A percentile compares a stretch with the other conserved stretches of the same genome.
Conservation (phyloP, 1,284 basidiomycete genomes). For the Apiotrichum sp. region DNA sequence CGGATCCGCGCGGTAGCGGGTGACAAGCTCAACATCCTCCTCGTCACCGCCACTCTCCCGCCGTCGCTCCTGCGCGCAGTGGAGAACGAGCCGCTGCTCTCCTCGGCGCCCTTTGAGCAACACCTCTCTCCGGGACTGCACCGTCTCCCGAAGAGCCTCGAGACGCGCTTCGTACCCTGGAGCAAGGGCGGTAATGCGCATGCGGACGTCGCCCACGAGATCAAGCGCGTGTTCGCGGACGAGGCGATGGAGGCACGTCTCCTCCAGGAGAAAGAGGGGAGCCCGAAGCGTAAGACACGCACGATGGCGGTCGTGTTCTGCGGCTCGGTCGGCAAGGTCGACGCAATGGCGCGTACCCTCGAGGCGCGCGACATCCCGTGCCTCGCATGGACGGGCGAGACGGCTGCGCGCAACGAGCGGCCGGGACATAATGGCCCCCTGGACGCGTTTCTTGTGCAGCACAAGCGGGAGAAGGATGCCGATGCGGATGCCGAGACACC, state of each 20-base stretch:
- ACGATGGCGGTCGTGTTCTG: conserved; percentile 69
- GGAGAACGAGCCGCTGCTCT: conserved; percentile 51
- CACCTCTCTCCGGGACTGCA: conserved; percentile 74
- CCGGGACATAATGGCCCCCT: conserved; percentile 58
- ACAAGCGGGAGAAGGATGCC: not conserved
- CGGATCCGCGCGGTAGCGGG: conserved; percentile 48
- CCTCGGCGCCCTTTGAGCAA: conserved; percentile 50
- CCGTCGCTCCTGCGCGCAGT: conserved; percentile 65
- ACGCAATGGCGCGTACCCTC: conserved; percentile 55
- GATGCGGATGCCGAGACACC: not conserved
- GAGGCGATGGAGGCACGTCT: conserved; percentile 49
- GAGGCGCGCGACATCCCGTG: conserved; percentile 58
- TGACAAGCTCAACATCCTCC: conserved; percentile 51
- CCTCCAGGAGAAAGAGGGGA: too few relatives aligned
- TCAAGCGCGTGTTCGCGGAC: conserved; percentile 66
- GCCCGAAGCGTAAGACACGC: conserved; percentile 10
- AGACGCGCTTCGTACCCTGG: conserved; percentile 66
- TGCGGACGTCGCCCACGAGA: conserved; percentile 66
- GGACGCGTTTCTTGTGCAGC: conserved; percentile 52
- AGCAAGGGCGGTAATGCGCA: conserved; percentile 65
- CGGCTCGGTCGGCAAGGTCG: conserved; percentile 65
- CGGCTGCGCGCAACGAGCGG: conserved; percentile 50
- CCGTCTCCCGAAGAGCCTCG: conserved; percentile 62
- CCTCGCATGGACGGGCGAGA: conserved; percentile 58
- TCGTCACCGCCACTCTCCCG: conserved; percentile 83